Base-by-base conservation (phyloP, 371 early-diverging fungal species). In the Zychaea mexicana region DNA sequence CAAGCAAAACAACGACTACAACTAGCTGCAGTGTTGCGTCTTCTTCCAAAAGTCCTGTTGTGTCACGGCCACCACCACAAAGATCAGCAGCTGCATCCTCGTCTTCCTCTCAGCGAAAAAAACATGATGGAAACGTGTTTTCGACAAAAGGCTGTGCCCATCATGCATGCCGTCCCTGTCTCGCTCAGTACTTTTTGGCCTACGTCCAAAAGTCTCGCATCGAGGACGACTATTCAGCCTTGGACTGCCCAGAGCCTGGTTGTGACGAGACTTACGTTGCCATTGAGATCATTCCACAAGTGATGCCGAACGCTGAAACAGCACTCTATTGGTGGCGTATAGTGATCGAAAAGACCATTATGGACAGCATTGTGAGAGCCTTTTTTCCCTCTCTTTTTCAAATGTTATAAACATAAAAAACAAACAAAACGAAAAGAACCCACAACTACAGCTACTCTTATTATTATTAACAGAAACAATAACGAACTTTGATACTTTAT, bases 311-410 rank as follows among this genome's bases (percentile, higher is more conserved):
- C 2, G 8, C n/a, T 4, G 42, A 39, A 7, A 22, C 26, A 5
- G n/a, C 12, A 17, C 45, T 42, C n/a, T 45, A 30, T 28, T 67
- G 62, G 67, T 42, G 64, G 64, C 21, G 30, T 30, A 56, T 31
- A 9, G 56, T 57, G 15, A 56, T 56, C 26, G 57, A 63, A 49
- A 21, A 27, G 3, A 56, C 64, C 39, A 0, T 63, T 10, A 63
- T 63, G 64, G 56, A 42, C 30, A 63, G 57, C 22, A 26, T 63
- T 21, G 64, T 56, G 39, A 58, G 59, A 28, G 2, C n/a, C 2
- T 19, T 19, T n/a, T n/a, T n/a, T n/a, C n/a, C n/a, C 46, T 9
- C 10, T 42, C 26, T 33, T 53, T 49, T 31, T 13, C n/a, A 8
- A 15, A 17, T 32, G 36, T 32, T 19, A n/a, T 10, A 3, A 53